Base-by-base conservation (phyloP, 1,139 yeast species). In the Hyphopichia khmerensis region DNA sequence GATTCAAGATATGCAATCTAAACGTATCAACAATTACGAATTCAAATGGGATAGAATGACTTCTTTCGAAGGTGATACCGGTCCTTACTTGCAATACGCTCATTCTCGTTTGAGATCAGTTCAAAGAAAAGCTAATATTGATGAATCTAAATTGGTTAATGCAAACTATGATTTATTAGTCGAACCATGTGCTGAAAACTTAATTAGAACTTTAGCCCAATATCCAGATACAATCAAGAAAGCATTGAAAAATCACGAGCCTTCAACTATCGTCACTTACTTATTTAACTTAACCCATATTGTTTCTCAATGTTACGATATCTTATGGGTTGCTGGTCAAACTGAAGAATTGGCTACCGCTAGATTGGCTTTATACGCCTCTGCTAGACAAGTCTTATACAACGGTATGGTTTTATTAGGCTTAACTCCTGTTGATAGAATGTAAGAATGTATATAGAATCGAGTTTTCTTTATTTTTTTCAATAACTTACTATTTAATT, bases 21-120 rank as follows among this genome's bases (percentile, higher is more conserved):
- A 95, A 76, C 87, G 99, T 70, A 81, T 91, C 67, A 90, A 93
- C 75, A 91, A 93, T 72, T 95, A 95, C 71, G 90, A 85, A 57
- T 95, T 95, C 71, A 88, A 90, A 69, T 93, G 99, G 99, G 91
- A 87, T 59, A 87, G 99, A 75, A 93, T 93, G 98, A 79, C 88
- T 40, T 89, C 97, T 6, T 91, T 95, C 55, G 99, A 93, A 76
- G 99, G 99, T 69, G 99, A 93, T 68, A 93, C 99, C 47, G 99
- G 99, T 62, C 99, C 99, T 48, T 93, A 95, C 72, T 79, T 93
- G 66, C 99, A 93, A 71, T 93, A 93, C 62, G 99, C 99, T 39
- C 99, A 93, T 70, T 90, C 99, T 35, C 88, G 99, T 69, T 82
- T 93, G 64, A 82, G 95, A 70, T 91, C 98, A 3, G 91, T 93